These are phyloP conservation scores for Mytilinidion resinicola DNA, from an alignment of 495 filamentous ascomycete species.

Conservation along the genomic window DNA sequence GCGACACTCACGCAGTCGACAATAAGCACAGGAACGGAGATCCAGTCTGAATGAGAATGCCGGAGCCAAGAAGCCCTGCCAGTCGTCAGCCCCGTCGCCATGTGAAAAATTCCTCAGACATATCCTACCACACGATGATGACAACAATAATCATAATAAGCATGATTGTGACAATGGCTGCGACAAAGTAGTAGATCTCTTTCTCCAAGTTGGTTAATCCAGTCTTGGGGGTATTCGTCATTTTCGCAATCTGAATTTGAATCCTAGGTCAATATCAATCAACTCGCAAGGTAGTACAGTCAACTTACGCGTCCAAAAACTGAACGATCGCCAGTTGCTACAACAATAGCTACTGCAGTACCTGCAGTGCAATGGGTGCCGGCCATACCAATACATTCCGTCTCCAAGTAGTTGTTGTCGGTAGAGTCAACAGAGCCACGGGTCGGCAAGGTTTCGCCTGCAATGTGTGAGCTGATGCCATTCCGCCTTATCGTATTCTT, in stretches of 20 bases:
- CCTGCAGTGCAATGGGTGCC: constrained; percentile 64
- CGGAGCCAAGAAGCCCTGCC: constrained; percentile 58
- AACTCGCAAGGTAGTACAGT: no score
- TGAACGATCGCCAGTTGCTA: constrained; percentile 53
- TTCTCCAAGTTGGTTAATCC: constrained; percentile 60
- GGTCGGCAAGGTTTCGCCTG: constrained; percentile 53
- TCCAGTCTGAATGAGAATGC: constrained; percentile 54
- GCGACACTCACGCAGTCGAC: constrained; percentile 61
- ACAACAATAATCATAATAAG: constrained; percentile 49
- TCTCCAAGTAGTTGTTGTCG: constrained; percentile 68
- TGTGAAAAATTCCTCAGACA: background rate
- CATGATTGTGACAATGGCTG: constrained; percentile 52
- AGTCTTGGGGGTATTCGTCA: constrained; percentile 55
- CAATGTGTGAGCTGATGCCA: no score
- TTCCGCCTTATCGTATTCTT: background rate
- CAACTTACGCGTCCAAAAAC: constrained; percentile 51
- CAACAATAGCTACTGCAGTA: constrained; percentile 56
- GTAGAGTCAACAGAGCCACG: constrained; percentile 53
- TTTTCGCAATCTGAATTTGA: constrained; percentile 47
- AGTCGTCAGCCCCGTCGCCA: no score
- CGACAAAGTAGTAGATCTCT: constrained; percentile 62
- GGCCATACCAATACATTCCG: constrained; percentile 64
- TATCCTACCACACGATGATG: constrained; percentile 54
- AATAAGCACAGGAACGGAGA: constrained; percentile 61
- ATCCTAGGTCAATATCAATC: no score